Conservation (phyloP, 495 filamentous ascomycete genomes). For the Annulohypoxylon nitens region DNA sequence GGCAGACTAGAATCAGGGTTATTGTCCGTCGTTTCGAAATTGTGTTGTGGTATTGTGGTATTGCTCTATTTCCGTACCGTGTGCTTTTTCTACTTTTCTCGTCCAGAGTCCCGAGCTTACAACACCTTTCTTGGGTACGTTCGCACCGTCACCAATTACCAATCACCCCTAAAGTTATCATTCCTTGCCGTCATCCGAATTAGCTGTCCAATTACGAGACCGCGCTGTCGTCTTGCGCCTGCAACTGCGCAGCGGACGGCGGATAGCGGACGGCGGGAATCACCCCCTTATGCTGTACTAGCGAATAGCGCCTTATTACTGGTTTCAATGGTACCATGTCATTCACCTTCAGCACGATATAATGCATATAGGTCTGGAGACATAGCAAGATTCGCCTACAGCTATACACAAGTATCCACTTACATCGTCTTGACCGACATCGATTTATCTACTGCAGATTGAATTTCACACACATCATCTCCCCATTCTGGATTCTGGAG, state of each 20-base stretch:
- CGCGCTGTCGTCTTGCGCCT: background rate
- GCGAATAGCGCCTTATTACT: background rate
- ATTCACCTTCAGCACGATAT: constrained; percentile 25
- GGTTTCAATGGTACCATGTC: constrained; percentile 6
- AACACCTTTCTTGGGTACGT: background rate
- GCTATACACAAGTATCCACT: constrained; percentile 41
- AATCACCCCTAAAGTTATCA: background rate
- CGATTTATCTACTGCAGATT: constrained; percentile 23
- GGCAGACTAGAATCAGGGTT: constrained; percentile 17
- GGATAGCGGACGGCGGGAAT: constrained; percentile 6
- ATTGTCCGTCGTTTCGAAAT: constrained; percentile 19
- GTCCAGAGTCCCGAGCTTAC: too few species aligned
- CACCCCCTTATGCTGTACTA: background rate
- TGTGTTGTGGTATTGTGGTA: background rate
- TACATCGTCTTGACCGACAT: constrained; percentile 17
- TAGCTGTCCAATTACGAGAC: constrained; percentile 9
- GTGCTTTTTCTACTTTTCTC: constrained; percentile 1
- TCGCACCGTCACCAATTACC: constrained; percentile 3
- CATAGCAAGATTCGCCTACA: constrained; percentile 19
- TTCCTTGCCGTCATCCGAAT: constrained; percentile 8
- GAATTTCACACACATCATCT: constrained; percentile 39
- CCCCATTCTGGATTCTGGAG: constrained; percentile 37
- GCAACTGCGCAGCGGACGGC: constrained; percentile 4
- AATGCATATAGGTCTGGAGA: constrained; percentile 24
- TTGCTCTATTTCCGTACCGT: constrained; percentile 31